Percentiles rank a stretch among this genome's conserved stretches.
These are phyloP conservation scores for Skeletonema potamos DNA, from an alignment of 108 stramenopile species.

Conservation along the genomic window DNA sequence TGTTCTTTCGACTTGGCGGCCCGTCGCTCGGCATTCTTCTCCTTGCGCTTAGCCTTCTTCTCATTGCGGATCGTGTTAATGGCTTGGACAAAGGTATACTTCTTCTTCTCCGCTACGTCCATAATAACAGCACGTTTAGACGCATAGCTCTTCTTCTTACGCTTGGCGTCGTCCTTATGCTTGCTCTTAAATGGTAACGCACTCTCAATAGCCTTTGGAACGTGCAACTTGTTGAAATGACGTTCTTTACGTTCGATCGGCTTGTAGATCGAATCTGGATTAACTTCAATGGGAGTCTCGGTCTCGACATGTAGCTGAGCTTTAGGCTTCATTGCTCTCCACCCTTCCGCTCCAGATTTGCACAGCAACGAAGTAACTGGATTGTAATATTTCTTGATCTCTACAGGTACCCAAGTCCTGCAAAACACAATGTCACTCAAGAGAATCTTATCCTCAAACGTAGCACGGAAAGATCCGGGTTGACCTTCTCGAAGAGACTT, in stretches of 20 bases:
- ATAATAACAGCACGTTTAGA: conserved; percentile 82
- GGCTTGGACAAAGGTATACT: conserved; percentile 80
- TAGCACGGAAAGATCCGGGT: conserved; percentile 93
- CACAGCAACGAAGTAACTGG: conserved; percentile 90
- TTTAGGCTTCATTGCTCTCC: conserved; percentile 92
- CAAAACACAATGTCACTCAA: conserved; percentile 96
- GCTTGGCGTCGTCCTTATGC: conserved; percentile 80
- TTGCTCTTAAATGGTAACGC: conserved; percentile 92
- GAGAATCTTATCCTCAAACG: conserved; percentile 99
- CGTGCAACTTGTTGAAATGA: conserved; percentile 76
- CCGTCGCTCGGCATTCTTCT: conserved; percentile 63
- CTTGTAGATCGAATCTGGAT: conserved; percentile 97
- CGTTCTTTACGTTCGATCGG: conserved; percentile 88
- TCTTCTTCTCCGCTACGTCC: conserved; percentile 81
- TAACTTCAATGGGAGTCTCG: conserved; percentile 88
- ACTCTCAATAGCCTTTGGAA: conserved; percentile 92
- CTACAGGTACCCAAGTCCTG: conserved; percentile 97
- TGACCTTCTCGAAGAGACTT: conserved; percentile 90
- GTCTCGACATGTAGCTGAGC: conserved; percentile 91
- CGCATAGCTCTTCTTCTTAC: conserved; percentile 78
- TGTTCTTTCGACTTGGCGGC: conserved; percentile 59
- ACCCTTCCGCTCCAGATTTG: conserved; percentile 58
- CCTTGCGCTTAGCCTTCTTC: conserved; percentile 71
- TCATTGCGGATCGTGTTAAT: conserved; percentile 86
- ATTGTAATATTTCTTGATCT: conserved; percentile 93